phyloP scores from a whole-genome alignment of 2,329 filamentous ascomycete species.

The Phaeosphaeriaceae sp. region DNA sequence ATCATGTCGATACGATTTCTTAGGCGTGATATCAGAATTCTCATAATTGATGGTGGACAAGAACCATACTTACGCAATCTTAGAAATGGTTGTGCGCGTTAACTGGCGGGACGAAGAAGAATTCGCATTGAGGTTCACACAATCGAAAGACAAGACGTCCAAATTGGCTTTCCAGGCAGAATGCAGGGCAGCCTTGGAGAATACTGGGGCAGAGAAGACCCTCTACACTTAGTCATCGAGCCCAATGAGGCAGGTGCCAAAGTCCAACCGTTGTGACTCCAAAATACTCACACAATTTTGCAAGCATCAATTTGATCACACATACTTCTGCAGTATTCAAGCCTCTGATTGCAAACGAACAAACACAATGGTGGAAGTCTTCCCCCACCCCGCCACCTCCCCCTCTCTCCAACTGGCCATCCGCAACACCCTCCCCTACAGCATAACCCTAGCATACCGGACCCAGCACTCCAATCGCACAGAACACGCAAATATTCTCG shows the following conservation, averaged over 20 bases:
- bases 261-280: neutral
- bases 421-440: constrained; percentile 61
- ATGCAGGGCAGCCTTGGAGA: neutral
- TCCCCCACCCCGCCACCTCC: constrained; percentile 47
- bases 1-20: too few species aligned
- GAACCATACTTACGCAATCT: too few species aligned
- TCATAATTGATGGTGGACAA: too few species aligned
- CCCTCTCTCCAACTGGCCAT: constrained; percentile 62
- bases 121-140: too few species aligned
- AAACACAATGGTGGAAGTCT: constrained; percentile 11
- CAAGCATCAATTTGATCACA: too few species aligned
- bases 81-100: too few species aligned
- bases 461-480: constrained; percentile 65
- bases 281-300: neutral
- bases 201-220: neutral
- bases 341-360: too few species aligned
- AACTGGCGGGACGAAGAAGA: too few species aligned
- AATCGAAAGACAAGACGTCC: too few species aligned
- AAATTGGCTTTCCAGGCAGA: neutral
- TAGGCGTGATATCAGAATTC: too few species aligned
- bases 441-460: constrained; percentile 68
- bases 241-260: neutral
- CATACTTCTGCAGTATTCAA: too few species aligned
- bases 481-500: constrained; percentile 41
- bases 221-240: neutral